These are phyloP conservation scores for Myochromella boudieri DNA, from an alignment of 768 basidiomycete species.

Conservation along the genomic window DNA sequence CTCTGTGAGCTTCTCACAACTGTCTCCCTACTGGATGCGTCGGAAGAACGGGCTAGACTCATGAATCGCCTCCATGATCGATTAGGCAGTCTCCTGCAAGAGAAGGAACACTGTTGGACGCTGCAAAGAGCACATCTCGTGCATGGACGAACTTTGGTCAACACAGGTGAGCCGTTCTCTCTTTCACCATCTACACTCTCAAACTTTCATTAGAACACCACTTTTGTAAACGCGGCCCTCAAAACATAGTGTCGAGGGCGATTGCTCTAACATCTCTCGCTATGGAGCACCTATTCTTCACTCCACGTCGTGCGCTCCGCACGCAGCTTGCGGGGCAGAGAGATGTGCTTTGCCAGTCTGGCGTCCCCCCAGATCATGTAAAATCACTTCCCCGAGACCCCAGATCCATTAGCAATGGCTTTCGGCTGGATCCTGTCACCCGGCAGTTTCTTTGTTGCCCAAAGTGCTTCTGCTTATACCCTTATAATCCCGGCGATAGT, in stretches of 20 bases:
- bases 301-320: background rate
- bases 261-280: background rate
- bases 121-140: background rate
- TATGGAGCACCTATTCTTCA: background rate
- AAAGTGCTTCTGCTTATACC: background rate
- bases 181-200: background rate
- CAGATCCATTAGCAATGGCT: background rate
- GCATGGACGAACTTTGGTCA: background rate
- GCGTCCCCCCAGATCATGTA: background rate
- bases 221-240: background rate
- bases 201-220: background rate
- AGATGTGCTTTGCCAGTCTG: background rate
- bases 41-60: slow-evolving; percentile 11
- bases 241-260: background rate
- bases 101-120: background rate
- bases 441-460: background rate
- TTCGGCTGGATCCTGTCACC: background rate
- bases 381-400: too few species aligned
- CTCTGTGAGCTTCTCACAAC: slow-evolving; percentile 4
- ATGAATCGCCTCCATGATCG: background rate
- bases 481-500: slow-evolving; percentile 1
- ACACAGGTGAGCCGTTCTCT: background rate
- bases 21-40: slow-evolving; percentile 3
- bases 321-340: background rate
- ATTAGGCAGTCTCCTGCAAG: background rate